These are phyloP conservation scores for Licmophora abbreviata DNA, from an alignment of 108 stramenopile species.

Conservation along the genomic window DNA sequence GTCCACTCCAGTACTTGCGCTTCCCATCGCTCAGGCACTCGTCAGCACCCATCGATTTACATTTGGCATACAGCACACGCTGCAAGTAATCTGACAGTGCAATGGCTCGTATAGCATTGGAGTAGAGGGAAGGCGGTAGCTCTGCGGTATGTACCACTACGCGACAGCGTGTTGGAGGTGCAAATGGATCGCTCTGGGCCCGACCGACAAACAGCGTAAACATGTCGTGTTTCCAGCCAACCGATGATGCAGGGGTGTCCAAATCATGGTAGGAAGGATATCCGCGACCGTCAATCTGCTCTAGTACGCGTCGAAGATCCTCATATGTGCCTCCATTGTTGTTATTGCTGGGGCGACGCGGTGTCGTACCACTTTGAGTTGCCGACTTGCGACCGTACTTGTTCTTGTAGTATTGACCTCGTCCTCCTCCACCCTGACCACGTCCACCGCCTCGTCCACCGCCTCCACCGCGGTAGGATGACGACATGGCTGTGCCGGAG, in stretches of 20 bases:
- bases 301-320: constrained; percentile 53
- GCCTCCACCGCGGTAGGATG: too few relatives aligned
- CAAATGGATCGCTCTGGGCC: constrained; percentile 92
- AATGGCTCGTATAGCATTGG: constrained; percentile 55
- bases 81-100: constrained; percentile 81
- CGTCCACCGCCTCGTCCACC: constrained; percentile 37
- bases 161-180: constrained; percentile 84
- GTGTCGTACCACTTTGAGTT: constrained; percentile 4
- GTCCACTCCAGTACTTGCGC: constrained; percentile 63
- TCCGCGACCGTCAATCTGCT: constrained; percentile 65
- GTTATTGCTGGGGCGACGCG: constrained; percentile 1
- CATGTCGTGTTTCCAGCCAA: constrained; percentile 38
- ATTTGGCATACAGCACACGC: constrained; percentile 50
- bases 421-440: constrained; percentile 28
- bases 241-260: constrained; percentile 50
- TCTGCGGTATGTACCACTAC: constrained; percentile 61
- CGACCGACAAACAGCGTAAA: constrained; percentile 72
- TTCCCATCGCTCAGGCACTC: constrained; percentile 28
- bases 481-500: too few relatives aligned
- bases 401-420: constrained; percentile 17
- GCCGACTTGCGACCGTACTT: too few relatives aligned
- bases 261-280: constrained; percentile 90
- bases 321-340: constrained; percentile 50
- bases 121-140: constrained; percentile 62
- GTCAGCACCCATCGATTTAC: constrained; percentile 75